These are phyloP conservation scores for Trichoderma sp. DNA, from an alignment of 2,329 filamentous ascomycete genomes.

Conservation along the genomic window DNA sequence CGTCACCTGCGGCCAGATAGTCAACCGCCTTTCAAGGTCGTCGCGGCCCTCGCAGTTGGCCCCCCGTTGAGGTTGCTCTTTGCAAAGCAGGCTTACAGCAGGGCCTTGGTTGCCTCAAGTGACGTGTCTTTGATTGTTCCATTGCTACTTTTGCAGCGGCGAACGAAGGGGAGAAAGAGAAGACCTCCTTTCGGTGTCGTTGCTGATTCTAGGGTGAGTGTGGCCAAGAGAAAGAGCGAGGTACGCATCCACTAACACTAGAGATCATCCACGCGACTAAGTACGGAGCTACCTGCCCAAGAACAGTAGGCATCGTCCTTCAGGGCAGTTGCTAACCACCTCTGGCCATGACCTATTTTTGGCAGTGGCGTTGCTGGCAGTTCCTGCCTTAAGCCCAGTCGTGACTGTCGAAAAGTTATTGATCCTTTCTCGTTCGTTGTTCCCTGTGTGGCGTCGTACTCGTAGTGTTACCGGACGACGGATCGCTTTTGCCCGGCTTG, in stretches of 20 bases:
- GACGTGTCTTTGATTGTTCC: slow-evolving; percentile 14
- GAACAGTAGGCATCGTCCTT: background rate
- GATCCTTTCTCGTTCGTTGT: background rate
- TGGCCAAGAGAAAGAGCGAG: slow-evolving; percentile 1
- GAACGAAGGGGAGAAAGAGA: background rate
- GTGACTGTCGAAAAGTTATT: background rate
- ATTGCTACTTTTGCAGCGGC: background rate
- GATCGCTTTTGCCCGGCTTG: slow-evolving; percentile 19
- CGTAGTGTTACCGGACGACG: background rate
- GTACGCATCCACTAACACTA: too few relatives aligned
- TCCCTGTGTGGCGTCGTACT: background rate
- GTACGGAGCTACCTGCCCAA: background rate
- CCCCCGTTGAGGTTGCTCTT: background rate
- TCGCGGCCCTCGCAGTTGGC: slow-evolving; percentile 5
- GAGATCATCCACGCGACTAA: too few relatives aligned
- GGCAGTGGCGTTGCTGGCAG: background rate
- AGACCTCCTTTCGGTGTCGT: background rate
- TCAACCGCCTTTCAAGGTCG: slow-evolving; percentile 17
- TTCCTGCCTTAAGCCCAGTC: background rate
- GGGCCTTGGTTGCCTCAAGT: slow-evolving; percentile 24
- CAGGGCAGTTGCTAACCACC: too few relatives aligned
- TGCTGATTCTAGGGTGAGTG: slow-evolving; percentile 3
- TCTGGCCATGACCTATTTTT: slow-evolving; percentile 20
- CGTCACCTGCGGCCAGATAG: slow-evolving; percentile 26
- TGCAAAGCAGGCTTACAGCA: background rate